These are phyloP conservation scores for Gonapodya prolifera DNA, from an alignment of 192 early-diverging fungal species.

Conservation along the genomic window DNA sequence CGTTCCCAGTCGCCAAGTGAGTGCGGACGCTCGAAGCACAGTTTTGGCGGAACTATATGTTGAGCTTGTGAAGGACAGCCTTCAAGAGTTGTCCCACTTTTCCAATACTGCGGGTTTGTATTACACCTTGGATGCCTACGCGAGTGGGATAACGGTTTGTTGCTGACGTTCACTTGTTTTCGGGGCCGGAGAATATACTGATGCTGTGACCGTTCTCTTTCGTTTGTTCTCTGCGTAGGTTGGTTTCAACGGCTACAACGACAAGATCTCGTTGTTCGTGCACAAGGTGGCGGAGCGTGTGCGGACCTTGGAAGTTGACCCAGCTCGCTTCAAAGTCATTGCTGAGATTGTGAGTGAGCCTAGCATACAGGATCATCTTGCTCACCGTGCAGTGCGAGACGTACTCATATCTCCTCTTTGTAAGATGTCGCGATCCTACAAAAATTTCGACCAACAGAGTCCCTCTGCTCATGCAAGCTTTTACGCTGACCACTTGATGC, in stretches of 20 bases:
- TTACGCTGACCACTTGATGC: conserved; percentile 58
- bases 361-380: neutral
- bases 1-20: too few relatives aligned
- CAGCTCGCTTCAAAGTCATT: conserved; percentile 62
- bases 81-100: conserved; percentile 80
- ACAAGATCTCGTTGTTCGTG: conserved; percentile 64
- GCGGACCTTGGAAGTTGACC: conserved; percentile 44
- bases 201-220: too few relatives aligned
- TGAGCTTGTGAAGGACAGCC: conserved; percentile 63
- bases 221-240: conserved; percentile 22
- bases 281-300: conserved; percentile 57
- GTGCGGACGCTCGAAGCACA: too few relatives aligned
- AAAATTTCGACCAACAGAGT: conserved; percentile 63
- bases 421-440: conserved; percentile 51
- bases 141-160: conserved; percentile 39
- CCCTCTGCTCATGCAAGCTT: conserved; percentile 71
- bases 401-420: neutral
- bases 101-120: conserved; percentile 75
- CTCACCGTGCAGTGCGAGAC: neutral
- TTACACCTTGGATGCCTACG: conserved; percentile 55
- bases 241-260: conserved; percentile 70
- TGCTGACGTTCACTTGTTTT: too few relatives aligned
- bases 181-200: too few relatives aligned
- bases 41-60: conserved; percentile 59
- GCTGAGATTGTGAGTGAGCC: conserved; percentile 48